These are phyloP conservation scores for Ganoderma lingzhi DNA, from an alignment of 1,284 basidiomycete species.

Conservation along the genomic window DNA sequence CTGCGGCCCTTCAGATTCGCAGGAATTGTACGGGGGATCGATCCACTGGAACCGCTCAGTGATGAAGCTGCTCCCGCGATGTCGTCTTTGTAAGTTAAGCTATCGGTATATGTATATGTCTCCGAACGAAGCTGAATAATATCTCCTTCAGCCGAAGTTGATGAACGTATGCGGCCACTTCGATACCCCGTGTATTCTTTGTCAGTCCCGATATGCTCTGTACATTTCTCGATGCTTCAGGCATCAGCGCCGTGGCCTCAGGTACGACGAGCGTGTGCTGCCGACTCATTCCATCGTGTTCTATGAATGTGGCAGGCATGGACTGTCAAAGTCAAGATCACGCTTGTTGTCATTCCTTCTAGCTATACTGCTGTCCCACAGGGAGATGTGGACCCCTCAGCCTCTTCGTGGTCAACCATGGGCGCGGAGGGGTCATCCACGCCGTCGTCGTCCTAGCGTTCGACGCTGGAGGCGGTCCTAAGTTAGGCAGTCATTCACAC, in stretches of 20 bases:
- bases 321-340: neutral
- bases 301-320: neutral
- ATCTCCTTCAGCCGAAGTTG: neutral
- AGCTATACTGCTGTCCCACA: neutral
- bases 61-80: neutral
- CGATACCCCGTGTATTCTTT: neutral
- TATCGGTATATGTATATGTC: neutral
- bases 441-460: neutral
- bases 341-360: too few species aligned
- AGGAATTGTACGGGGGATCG: neutral
- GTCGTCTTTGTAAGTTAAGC: slow-evolving; percentile 1
- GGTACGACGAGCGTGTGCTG: neutral
- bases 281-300: neutral
- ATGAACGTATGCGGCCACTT: neutral
- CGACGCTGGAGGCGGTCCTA: neutral
- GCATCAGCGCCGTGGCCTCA: neutral
- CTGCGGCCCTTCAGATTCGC: neutral
- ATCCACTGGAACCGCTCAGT: neutral
- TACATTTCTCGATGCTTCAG: neutral
- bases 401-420: neutral
- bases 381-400: neutral
- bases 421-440: neutral
- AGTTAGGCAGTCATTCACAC: neutral
- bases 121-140: neutral
- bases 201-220: neutral